A percentile compares a stretch with the other conserved stretches of the same genome.
Conservation (phyloP, 805 yeast species). For the Candida multigemmis region DNA sequence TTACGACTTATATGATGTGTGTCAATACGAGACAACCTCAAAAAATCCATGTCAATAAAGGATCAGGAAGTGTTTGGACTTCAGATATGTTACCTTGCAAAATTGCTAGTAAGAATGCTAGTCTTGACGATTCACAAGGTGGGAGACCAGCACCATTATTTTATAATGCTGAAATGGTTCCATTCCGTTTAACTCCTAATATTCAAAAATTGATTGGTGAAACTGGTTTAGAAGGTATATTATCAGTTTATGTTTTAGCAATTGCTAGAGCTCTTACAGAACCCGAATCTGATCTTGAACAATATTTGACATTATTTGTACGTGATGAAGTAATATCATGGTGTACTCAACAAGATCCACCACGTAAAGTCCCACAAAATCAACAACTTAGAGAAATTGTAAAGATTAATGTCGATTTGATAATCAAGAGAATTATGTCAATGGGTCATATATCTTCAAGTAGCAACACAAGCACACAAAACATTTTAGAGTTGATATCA, state of each 20-base stretch:
- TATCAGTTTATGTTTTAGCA: slow-evolving; percentile 73
- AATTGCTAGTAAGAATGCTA: slow-evolving; percentile 47
- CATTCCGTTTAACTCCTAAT: slow-evolving; percentile 94
- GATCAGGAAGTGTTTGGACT: slow-evolving; percentile 86
- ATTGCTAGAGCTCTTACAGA: slow-evolving; percentile 85
- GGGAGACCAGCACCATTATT: slow-evolving; percentile 72
- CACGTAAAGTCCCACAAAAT: slow-evolving; percentile 69
- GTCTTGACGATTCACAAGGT: slow-evolving; percentile 37
- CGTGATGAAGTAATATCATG: slow-evolving; percentile 93
- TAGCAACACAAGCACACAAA: slow-evolving; percentile 79
- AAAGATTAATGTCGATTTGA: slow-evolving; percentile 75
- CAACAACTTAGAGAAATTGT: slow-evolving; percentile 82
- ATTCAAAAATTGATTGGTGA: slow-evolving; percentile 91
- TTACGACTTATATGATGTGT: slow-evolving; percentile 91
- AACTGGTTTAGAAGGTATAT: slow-evolving; percentile 84
- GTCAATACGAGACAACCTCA: slow-evolving; percentile 90
- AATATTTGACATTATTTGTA: slow-evolving; percentile 85
- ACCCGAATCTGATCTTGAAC: slow-evolving; percentile 87
- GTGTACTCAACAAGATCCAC: slow-evolving; percentile 78
- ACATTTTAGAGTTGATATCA: slow-evolving; percentile 80
- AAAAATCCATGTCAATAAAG: slow-evolving; percentile 74
- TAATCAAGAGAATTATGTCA: slow-evolving; percentile 69
- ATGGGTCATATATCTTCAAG: slow-evolving; percentile 51
- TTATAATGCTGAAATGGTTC: slow-evolving; percentile 87
- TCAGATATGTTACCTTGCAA: slow-evolving; percentile 93